Percentiles rank a stretch among this genome's conserved stretches.
Conservation (phyloP, 129 eudicot genomes). For the Heracleum sosnowskyi region DNA sequence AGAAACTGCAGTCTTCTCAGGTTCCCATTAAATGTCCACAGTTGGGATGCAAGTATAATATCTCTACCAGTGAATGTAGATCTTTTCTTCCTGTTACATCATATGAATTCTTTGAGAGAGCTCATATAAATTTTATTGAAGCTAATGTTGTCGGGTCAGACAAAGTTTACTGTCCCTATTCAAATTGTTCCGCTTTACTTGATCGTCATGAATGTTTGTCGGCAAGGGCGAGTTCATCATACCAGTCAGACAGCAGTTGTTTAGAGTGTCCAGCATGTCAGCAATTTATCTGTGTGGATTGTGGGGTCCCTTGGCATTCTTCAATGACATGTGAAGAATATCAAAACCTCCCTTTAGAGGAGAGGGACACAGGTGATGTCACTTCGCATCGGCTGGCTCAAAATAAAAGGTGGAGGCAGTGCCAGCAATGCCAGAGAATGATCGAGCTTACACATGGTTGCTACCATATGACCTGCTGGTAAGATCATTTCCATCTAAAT, state of each 20-base stretch:
- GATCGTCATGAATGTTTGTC: conserved; percentile 45
- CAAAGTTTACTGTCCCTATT: conserved; percentile 59
- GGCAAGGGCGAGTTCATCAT: conserved; percentile 35
- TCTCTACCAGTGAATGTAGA: conserved; percentile 55
- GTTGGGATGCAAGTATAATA: conserved; percentile 56
- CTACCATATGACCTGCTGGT: conserved; percentile 84
- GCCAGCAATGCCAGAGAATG: conserved; percentile 69
- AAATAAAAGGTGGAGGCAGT: conserved; percentile 57
- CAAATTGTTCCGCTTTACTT: conserved; percentile 60
- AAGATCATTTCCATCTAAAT: conserved; percentile 15
- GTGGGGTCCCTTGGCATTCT: conserved; percentile 83
- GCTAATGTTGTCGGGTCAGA: conserved; percentile 30
- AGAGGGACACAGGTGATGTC: conserved; percentile 39
- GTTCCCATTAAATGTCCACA: conserved; percentile 75
- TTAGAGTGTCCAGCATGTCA: conserved; percentile 70
- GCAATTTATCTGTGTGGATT: conserved; percentile 60
- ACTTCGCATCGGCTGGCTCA: conserved; percentile 32
- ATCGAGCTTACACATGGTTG: conserved; percentile 66
- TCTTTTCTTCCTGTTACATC: conserved; percentile 69
- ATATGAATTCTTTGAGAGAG: conserved; percentile 43
- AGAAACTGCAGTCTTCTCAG: conserved; percentile 39
- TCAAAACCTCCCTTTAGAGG: conserved; percentile 48
- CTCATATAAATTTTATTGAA: conserved; percentile 24
- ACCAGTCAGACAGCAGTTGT: conserved; percentile 39
- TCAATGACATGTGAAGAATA: conserved; percentile 72